Percentiles rank a stretch among this genome's conserved stretches.
Evolutionary conservation across 495 filamentous ascomycete species (phyloP).

Genomic region (Choiromyces venosus): DNA sequence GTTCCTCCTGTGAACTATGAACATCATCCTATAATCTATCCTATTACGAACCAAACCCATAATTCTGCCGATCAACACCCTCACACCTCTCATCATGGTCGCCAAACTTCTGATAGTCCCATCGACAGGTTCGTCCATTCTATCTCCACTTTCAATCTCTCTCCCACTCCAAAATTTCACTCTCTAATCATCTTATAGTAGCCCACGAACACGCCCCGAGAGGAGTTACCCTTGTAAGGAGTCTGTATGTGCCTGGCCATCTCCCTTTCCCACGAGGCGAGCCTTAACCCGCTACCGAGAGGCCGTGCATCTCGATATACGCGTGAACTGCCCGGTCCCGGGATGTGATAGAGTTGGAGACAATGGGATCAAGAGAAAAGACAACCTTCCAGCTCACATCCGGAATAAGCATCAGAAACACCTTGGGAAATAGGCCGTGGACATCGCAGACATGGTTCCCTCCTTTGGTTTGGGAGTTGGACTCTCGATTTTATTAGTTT

Average conservation of each 20-base stretch:
- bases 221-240: not conserved
- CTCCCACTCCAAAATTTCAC: not conserved
- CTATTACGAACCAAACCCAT: too few relatives aligned
- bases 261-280: not conserved
- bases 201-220: not conserved
- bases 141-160: too few relatives aligned
- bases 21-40: not conserved
- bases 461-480: too few relatives aligned
- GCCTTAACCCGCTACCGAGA: slow-evolving; percentile 6
- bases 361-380: slow-evolving; percentile 14
- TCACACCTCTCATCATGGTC: not conserved
- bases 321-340: slow-evolving; percentile 1
- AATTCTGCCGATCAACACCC: too few relatives aligned
- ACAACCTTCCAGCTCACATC: slow-evolving; percentile 4
- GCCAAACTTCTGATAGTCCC: not conserved
- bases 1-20: not conserved
- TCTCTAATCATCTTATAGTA: not conserved
- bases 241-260: not conserved
- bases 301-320: not conserved
- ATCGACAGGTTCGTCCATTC: not conserved
- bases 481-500: too few relatives aligned
- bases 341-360: slow-evolving; percentile 8
- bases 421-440: too few relatives aligned
- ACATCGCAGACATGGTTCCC: too few relatives aligned
- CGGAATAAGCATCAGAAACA: not conserved